phyloP scores from a whole-genome alignment of 2,329 filamentous ascomycete species.

The Trichoderma pleuroti region DNA sequence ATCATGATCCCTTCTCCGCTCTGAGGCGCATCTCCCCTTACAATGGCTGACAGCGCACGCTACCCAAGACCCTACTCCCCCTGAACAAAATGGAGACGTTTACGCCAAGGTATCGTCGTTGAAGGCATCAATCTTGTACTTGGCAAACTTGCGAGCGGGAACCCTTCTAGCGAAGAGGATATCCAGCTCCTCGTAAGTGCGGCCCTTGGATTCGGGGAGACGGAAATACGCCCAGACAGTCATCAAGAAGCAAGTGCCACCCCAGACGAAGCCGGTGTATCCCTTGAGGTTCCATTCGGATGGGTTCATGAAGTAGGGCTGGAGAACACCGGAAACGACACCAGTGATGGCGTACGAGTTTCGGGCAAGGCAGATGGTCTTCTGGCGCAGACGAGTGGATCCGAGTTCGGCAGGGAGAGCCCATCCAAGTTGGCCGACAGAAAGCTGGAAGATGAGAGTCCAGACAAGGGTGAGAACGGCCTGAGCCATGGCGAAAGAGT shows the following conservation, averaged over 20 bases:
- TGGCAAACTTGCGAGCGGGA: slow-evolving; percentile 32
- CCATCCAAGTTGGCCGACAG: slow-evolving; percentile 38
- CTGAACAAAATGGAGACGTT: not conserved
- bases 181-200: slow-evolving; percentile 43
- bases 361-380: slow-evolving; percentile 53
- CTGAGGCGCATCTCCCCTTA: not conserved
- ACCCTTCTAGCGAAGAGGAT: slow-evolving; percentile 32
- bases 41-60: not conserved
- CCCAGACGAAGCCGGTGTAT: slow-evolving; percentile 46
- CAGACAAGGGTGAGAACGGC: slow-evolving; percentile 34
- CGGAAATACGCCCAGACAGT: slow-evolving; percentile 49
- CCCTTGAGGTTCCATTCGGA: slow-evolving; percentile 48
- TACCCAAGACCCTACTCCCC: not conserved
- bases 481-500: slow-evolving; percentile 32
- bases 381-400: slow-evolving; percentile 51
- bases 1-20: not conserved
- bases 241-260: slow-evolving; percentile 45
- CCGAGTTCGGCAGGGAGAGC: slow-evolving; percentile 40
- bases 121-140: slow-evolving; percentile 18
- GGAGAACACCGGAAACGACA: slow-evolving; percentile 48
- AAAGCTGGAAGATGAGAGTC: slow-evolving; percentile 35
- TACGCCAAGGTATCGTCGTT: not conserved
- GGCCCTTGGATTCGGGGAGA: slow-evolving; percentile 52
- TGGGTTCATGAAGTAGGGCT: slow-evolving; percentile 47
- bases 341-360: slow-evolving; percentile 42